Conservation (phyloP, 305 asterid species). For the Fraxinus platypoda region DNA sequence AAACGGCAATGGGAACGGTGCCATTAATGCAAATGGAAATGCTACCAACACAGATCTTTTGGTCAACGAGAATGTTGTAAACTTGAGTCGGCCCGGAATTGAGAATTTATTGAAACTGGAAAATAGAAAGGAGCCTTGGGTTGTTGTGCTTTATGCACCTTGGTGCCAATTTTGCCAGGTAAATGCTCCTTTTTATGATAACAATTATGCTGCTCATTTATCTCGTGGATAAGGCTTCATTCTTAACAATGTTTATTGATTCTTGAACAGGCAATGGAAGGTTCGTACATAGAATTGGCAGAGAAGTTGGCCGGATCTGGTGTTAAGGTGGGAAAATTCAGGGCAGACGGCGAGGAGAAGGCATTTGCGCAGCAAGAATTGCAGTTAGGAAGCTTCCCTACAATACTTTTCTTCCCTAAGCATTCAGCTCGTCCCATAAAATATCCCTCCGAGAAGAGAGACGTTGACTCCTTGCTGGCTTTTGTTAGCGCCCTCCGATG, state of each 20-base stretch:
- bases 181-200: background rate
- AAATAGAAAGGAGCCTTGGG: conserved; percentile 75
- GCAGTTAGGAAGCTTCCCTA: conserved; percentile 86
- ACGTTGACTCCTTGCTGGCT: conserved; percentile 73
- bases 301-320: conserved; percentile 61
- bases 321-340: conserved; percentile 82
- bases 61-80: conserved; percentile 41
- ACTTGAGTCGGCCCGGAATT: conserved; percentile 68
- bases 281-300: conserved; percentile 64
- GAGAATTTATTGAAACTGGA: conserved; percentile 78
- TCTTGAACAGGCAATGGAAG: conserved; percentile 66
- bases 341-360: conserved; percentile 93
- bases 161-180: conserved; percentile 94
- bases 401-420: conserved; percentile 80
- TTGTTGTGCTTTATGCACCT: conserved; percentile 89
- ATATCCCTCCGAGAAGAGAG: conserved; percentile 87
- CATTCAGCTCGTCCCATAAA: conserved; percentile 65
- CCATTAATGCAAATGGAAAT: conserved; percentile 42
- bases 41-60: conserved; percentile 49
- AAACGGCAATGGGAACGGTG: conserved; percentile 44
- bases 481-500: conserved; percentile 70
- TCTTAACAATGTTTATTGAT: background rate
- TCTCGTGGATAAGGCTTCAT: background rate
- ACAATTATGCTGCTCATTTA: background rate
- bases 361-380: conserved; percentile 69